These are phyloP conservation scores for Beverwykella pulmonaria DNA, from an alignment of 495 filamentous ascomycete genomes.

Conservation along the genomic window DNA sequence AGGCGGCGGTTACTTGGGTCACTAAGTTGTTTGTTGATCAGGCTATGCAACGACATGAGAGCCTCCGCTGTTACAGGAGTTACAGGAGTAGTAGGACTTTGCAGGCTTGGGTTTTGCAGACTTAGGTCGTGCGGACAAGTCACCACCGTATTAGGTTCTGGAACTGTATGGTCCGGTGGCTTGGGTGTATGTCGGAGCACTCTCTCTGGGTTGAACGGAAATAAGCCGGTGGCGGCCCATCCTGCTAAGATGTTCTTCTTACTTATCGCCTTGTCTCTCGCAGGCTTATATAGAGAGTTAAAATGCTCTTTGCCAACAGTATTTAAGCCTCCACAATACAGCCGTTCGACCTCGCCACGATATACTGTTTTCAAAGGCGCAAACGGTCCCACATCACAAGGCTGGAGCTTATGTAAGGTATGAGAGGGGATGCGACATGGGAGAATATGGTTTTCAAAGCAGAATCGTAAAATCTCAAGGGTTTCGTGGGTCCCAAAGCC, in stretches of 20 bases:
- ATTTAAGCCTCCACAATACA: background rate
- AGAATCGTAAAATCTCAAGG: background rate
- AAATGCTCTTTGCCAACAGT: conserved; percentile 2
- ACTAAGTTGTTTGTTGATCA: conserved; percentile 1
- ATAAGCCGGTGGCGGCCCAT: background rate
- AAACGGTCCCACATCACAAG: background rate
- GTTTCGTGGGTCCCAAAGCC: background rate
- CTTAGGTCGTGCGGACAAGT: background rate
- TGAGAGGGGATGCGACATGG: background rate
- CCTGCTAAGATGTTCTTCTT: conserved; percentile 1
- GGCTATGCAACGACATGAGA: background rate
- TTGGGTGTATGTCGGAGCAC: background rate
- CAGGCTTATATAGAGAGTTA: conserved; percentile 2
- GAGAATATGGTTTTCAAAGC: conserved; percentile 2
- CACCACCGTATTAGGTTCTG: background rate
- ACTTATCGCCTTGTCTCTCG: background rate
- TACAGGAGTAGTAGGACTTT: background rate
- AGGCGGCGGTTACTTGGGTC: conserved; percentile 2
- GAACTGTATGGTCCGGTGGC: background rate
- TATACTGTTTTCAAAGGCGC: background rate
- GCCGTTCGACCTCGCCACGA: background rate
- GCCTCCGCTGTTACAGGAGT: conserved; percentile 2
- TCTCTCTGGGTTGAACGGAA: conserved; percentile 3
- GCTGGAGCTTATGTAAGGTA: conserved; percentile 5
- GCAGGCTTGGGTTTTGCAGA: background rate